These are phyloP conservation scores for Anaeromyces robustus DNA, from an alignment of 192 early-diverging fungal species.

Conservation along the genomic window DNA sequence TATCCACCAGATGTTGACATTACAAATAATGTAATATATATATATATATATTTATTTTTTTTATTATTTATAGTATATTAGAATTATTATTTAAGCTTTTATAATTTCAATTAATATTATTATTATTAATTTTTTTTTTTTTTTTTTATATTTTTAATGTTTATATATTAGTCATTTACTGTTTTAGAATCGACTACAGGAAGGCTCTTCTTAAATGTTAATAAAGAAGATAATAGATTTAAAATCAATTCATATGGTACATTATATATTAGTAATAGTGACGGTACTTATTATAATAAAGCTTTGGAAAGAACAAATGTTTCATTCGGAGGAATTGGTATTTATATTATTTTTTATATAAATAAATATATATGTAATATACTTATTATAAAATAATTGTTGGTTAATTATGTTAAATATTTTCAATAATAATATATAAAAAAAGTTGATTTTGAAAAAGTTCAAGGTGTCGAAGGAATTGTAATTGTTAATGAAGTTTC, in stretches of 20 bases:
- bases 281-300: conserved; percentile 63
- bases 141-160: too few species aligned
- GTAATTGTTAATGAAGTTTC: conserved; percentile 74
- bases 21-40: conserved; percentile 11
- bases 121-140: too few species aligned
- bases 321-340: background rate
- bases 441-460: conserved; percentile 90
- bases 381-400: too few species aligned
- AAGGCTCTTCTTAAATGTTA: conserved; percentile 61
- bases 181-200: conserved; percentile 70
- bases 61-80: too few species aligned
- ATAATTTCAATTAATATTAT: too few species aligned
- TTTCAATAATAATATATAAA: too few species aligned
- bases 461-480: conserved; percentile 72
- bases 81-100: too few species aligned
- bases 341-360: too few species aligned
- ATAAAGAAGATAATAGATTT: conserved; percentile 22
- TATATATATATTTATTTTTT: too few species aligned
- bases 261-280: conserved; percentile 77
- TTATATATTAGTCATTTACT: too few species aligned
- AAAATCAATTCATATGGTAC: conserved; percentile 44
- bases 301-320: conserved; percentile 63
- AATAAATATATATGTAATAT: too few species aligned
- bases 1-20: conserved; percentile 60
- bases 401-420: too few species aligned